Evolutionary conservation across 495 filamentous ascomycete species (phyloP).

Genomic region (Tuber melanosporum): DNA sequence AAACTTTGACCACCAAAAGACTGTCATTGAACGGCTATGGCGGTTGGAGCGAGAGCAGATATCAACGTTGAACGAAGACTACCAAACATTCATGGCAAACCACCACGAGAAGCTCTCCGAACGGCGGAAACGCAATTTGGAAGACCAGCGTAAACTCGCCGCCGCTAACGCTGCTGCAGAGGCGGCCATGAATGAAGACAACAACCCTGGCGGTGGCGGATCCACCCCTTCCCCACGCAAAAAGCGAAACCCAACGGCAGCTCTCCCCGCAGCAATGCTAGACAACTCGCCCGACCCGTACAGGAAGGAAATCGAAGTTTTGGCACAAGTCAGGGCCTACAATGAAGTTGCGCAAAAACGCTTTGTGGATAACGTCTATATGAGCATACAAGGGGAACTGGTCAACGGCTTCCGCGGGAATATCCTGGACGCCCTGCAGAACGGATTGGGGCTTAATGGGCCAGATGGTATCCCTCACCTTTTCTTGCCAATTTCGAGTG

Average conservation of each 20-base stretch:
- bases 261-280: background rate
- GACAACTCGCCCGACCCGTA: slow-evolving; percentile 29
- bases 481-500: background rate
- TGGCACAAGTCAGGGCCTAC: slow-evolving; percentile 34
- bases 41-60: slow-evolving; percentile 30
- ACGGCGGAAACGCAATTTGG: slow-evolving; percentile 25
- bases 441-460: slow-evolving; percentile 21
- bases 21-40: slow-evolving; percentile 16
- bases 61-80: slow-evolving; percentile 34
- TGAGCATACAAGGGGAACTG: slow-evolving; percentile 31
- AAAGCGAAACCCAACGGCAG: background rate
- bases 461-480: slow-evolving; percentile 23
- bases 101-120: slow-evolving; percentile 14
- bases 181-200: slow-evolving; percentile 3
- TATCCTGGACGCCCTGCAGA: slow-evolving; percentile 14
- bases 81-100: slow-evolving; percentile 25
- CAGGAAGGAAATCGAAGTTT: slow-evolving; percentile 31
- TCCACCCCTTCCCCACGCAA: slow-evolving; percentile 20
- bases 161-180: background rate
- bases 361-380: slow-evolving; percentile 40
- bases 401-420: slow-evolving; percentile 18
- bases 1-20: slow-evolving; percentile 16
- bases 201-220: background rate
- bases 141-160: slow-evolving; percentile 19
- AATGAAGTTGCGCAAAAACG: slow-evolving; percentile 36